Evolutionary conservation across 176 grass and related monocot genomes (phyloP).

Genomic region (Themeda triandra): DNA sequence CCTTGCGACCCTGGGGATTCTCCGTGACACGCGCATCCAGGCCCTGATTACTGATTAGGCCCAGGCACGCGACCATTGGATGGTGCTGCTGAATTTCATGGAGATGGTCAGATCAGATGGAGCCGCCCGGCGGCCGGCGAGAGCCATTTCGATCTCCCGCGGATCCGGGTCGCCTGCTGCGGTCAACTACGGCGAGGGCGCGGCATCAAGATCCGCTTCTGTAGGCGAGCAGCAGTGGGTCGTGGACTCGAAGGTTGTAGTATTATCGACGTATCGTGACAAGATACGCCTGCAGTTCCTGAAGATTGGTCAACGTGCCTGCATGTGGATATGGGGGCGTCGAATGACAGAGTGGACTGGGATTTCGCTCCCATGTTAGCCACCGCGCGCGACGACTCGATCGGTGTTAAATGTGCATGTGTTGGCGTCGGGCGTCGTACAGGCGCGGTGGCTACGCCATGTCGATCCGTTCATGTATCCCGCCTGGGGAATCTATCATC

Average conservation of each 20-base stretch:
- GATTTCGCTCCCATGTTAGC: background rate
- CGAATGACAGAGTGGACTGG: background rate
- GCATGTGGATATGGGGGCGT: background rate
- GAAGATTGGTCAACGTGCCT: background rate
- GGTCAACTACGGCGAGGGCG: background rate
- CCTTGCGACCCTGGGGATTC: constrained; percentile 13
- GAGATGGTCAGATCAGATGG: no score
- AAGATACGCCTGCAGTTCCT: background rate
- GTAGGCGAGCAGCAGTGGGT: background rate
- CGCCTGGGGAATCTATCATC: background rate
- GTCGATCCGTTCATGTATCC: background rate
- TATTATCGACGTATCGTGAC: background rate
- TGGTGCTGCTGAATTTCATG: background rate
- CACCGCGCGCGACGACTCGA: background rate
- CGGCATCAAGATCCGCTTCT: constrained; percentile 25
- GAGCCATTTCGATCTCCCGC: background rate
- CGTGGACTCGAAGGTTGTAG: no score
- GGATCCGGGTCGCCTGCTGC: background rate
- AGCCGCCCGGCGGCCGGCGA: background rate
- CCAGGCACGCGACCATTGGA: background rate
- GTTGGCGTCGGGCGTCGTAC: background rate
- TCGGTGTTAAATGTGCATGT: no score
- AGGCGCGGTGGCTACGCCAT: background rate
- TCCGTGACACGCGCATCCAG: constrained; percentile 1
- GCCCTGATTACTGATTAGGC: no score